Percentiles rank a stretch among this genome's conserved stretches.
Conservation (phyloP, 805 yeast species). For the Lipomyces orientalis region DNA sequence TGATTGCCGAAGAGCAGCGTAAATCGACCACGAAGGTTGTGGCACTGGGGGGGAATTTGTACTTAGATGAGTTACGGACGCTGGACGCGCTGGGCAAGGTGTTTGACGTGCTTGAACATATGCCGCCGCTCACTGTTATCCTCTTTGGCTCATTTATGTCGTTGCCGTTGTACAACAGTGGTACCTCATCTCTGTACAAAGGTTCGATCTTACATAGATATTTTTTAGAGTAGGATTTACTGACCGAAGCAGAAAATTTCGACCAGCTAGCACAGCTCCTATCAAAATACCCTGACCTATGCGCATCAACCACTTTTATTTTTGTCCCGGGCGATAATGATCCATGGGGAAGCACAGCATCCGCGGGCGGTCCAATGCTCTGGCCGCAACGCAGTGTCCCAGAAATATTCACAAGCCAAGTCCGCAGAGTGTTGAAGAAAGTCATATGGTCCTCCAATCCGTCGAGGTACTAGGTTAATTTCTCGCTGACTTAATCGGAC, state of each 20-base stretch:
- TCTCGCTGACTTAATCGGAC: no score
- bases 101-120: constrained; percentile 59
- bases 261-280: constrained; percentile 74
- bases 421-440: constrained; percentile 61
- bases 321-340: constrained; percentile 91
- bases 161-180: constrained; percentile 63
- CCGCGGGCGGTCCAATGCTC: constrained; percentile 61
- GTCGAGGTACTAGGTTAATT: constrained; percentile 48
- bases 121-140: constrained; percentile 73
- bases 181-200: constrained; percentile 57
- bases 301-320: constrained; percentile 61
- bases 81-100: constrained; percentile 71
- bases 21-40: constrained; percentile 61
- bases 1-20: constrained; percentile 63
- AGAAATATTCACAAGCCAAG: constrained; percentile 66
- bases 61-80: constrained; percentile 62
- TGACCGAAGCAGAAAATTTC: constrained; percentile 54
- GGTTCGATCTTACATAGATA: constrained; percentile 39
- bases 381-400: constrained; percentile 84
- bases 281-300: constrained; percentile 61
- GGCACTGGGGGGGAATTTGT: constrained; percentile 76
- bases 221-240: background rate
- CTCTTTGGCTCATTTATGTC: constrained; percentile 82
- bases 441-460: constrained; percentile 78
- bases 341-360: constrained; percentile 83